Conservation (phyloP, 768 basidiomycete species). For the Psilocybe subaeruginosa region DNA sequence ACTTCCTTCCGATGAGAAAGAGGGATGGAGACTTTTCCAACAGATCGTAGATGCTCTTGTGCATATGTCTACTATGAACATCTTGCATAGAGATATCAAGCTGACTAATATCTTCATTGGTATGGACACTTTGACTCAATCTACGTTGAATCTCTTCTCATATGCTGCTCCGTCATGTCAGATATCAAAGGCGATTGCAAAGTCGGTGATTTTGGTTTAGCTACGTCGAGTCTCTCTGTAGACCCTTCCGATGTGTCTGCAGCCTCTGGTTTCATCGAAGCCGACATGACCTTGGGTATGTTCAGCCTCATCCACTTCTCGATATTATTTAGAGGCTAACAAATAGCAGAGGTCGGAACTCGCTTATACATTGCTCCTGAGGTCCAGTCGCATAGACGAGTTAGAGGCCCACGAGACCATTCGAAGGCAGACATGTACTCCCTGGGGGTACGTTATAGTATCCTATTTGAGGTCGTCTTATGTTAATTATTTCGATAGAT, state of each 20-base stretch:
- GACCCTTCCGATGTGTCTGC: slow-evolving; percentile 71
- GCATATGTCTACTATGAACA: slow-evolving; percentile 88
- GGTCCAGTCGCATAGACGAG: slow-evolving; percentile 57
- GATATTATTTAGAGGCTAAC: neutral
- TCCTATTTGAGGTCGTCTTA: neutral
- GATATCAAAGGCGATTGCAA: slow-evolving; percentile 86
- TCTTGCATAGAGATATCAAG: slow-evolving; percentile 90
- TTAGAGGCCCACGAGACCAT: slow-evolving; percentile 71
- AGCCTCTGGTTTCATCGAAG: slow-evolving; percentile 45
- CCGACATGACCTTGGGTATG: slow-evolving; percentile 78
- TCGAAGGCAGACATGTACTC: slow-evolving; percentile 95
- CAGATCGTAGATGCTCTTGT: slow-evolving; percentile 90
- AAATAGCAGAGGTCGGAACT: slow-evolving; percentile 78
- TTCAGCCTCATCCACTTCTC: neutral
- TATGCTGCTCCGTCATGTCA: slow-evolving; percentile 28
- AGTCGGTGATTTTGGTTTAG: slow-evolving; percentile 94
- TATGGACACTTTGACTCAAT: slow-evolving; percentile 25
- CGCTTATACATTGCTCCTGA: slow-evolving; percentile 93
- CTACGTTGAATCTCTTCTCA: neutral
- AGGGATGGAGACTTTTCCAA: slow-evolving; percentile 88
- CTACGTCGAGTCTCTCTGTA: slow-evolving; percentile 79
- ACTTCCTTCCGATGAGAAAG: slow-evolving; percentile 64
- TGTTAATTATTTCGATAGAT: slow-evolving; percentile 50
- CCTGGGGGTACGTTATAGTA: slow-evolving; percentile 65
- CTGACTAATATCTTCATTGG: slow-evolving; percentile 94